A percentile compares a stretch with the other conserved stretches of the same genome.
phyloP scores from a whole-genome alignment of 148 eudicot species.

The Heliosperma pusillum region DNA sequence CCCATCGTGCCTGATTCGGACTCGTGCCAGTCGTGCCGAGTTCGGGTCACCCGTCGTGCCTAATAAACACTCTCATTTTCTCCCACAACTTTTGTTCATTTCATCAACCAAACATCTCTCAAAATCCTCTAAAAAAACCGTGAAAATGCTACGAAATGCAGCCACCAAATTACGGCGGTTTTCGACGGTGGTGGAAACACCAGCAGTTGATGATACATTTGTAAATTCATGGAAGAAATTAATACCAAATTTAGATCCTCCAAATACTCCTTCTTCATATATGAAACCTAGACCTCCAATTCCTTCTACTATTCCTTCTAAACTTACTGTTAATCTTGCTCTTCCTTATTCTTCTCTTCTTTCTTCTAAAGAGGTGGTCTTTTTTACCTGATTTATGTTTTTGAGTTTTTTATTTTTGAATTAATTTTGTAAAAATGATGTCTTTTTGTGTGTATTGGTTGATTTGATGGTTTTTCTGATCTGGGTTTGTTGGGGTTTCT shows the following conservation, averaged over 20 bases:
- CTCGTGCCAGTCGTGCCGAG: too few relatives aligned
- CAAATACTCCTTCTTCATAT: slow-evolving; percentile 35
- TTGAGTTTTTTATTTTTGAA: background rate
- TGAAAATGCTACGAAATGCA: slow-evolving; percentile 25
- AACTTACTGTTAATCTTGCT: slow-evolving; percentile 37
- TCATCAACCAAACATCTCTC: too few relatives aligned
- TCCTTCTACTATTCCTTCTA: slow-evolving; percentile 36
- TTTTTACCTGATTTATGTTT: background rate
- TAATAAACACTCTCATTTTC: too few relatives aligned
- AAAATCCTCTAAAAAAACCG: too few relatives aligned
- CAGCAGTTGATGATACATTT: slow-evolving; percentile 15
- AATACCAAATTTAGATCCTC: slow-evolving; percentile 34
- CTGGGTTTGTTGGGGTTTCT: slow-evolving; percentile 18
- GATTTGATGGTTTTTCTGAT: slow-evolving; percentile 4
- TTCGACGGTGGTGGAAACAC: slow-evolving; percentile 17
- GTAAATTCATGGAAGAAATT: slow-evolving; percentile 33
- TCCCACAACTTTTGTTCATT: too few relatives aligned
- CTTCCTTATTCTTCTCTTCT: slow-evolving; percentile 31
- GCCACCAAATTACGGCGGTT: slow-evolving; percentile 3
- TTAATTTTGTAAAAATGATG: background rate
- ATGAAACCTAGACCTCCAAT: slow-evolving; percentile 40
- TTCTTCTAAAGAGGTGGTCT: slow-evolving; percentile 29
- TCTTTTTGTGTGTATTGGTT: background rate
- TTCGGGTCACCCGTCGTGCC: too few relatives aligned
- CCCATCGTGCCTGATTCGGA: too few relatives aligned